Conservation (phyloP, 164 flowering plant species). For the Umbellularia californica region DNA sequence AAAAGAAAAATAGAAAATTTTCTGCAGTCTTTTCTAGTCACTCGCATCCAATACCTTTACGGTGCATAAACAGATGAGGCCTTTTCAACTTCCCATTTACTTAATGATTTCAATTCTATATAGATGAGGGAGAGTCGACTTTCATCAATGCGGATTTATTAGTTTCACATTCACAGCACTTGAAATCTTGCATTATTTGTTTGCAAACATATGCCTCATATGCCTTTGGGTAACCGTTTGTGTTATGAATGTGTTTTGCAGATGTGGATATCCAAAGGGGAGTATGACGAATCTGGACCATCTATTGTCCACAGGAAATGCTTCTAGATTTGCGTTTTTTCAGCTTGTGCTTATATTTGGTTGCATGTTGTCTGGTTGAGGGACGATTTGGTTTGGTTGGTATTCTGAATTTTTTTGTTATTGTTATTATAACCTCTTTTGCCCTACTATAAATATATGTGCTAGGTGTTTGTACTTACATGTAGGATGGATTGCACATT, state of each 20-base stretch:
- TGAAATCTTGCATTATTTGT: too few species aligned
- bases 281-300: slow-evolving; percentile 33
- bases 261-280: slow-evolving; percentile 37
- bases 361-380: slow-evolving; percentile 30
- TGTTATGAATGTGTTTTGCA: slow-evolving; percentile 8
- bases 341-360: neutral
- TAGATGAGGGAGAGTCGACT: too few species aligned
- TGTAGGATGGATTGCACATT: neutral
- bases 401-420: slow-evolving; percentile 1
- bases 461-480: neutral
- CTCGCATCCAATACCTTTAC: too few species aligned
- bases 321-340: slow-evolving; percentile 6
- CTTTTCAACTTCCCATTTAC: too few species aligned
- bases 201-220: neutral
- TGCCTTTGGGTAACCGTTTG: neutral
- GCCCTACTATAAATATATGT: neutral
- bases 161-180: too few species aligned
- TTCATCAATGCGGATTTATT: too few species aligned
- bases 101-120: too few species aligned
- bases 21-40: too few species aligned
- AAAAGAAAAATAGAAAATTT: too few species aligned
- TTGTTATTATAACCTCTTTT: neutral
- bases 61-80: too few species aligned
- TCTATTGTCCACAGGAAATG: slow-evolving; percentile 31
- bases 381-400: slow-evolving; percentile 12